Conservation (phyloP, 192 early-diverging fungal genomes). For the Coemansia erecta region DNA sequence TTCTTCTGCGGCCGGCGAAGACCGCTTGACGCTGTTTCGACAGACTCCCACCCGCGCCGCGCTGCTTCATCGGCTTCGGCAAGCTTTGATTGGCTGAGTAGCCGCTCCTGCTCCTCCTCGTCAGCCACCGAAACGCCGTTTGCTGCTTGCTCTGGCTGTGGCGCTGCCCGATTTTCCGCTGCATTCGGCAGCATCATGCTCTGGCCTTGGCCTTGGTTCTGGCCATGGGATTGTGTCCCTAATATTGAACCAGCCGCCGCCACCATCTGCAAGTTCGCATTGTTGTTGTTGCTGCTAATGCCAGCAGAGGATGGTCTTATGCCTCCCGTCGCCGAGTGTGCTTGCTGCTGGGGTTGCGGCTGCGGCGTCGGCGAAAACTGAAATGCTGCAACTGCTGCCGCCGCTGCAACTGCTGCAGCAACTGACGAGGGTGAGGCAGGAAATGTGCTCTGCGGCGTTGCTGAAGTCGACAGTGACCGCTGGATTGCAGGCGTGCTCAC, state of each 20-base stretch:
- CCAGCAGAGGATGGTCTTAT: no score
- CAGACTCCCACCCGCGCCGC: no score
- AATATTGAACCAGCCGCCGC: constrained; percentile 4
- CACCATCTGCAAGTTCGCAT: neutral
- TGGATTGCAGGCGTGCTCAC: neutral
- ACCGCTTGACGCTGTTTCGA: no score
- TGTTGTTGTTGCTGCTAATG: constrained; percentile 2
- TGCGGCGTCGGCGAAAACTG: constrained; percentile 30
- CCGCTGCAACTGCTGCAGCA: constrained; percentile 10
- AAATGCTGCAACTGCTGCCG: constrained; percentile 40
- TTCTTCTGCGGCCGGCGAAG: no score
- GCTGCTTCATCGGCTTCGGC: no score
- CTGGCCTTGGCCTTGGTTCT: neutral
- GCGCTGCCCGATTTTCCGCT: no score
- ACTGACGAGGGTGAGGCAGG: neutral
- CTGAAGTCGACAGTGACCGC: constrained; percentile 2
- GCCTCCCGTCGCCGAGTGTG: no score
- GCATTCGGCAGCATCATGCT: no score
- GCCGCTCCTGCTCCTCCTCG: no score
- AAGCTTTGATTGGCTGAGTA: no score
- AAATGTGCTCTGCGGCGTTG: neutral
- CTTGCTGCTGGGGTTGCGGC: constrained; percentile 4
- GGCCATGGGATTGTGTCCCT: neutral
- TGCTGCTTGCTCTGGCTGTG: no score
- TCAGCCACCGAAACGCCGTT: no score